These are phyloP conservation scores for Fomitopsis pulvina DNA, from an alignment of 768 basidiomycete species.

Conservation along the genomic window DNA sequence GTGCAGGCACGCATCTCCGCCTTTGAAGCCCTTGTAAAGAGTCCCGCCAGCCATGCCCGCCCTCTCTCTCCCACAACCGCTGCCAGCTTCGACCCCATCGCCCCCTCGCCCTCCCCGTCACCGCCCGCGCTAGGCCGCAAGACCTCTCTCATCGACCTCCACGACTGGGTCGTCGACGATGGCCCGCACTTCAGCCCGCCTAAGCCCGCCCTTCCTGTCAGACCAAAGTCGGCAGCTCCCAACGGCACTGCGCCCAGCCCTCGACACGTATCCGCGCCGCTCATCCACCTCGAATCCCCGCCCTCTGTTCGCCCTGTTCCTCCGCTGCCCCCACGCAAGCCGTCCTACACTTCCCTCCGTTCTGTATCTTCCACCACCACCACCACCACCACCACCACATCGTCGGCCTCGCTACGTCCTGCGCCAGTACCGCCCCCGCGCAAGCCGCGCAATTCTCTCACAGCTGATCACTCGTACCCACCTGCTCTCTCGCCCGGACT, in stretches of 20 bases:
- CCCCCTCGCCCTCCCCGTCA: conserved; percentile 22
- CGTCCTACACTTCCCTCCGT: conserved; percentile 44
- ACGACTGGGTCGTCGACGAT: conserved; percentile 69
- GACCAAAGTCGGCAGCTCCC: not conserved
- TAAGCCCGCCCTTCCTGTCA: conserved; percentile 9
- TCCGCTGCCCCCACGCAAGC: conserved; percentile 62
- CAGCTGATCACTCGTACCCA: conserved; percentile 57
- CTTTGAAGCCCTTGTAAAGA: conserved; percentile 46
- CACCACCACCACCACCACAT: conserved; percentile 27
- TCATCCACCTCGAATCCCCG: conserved; percentile 49
- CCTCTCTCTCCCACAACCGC: conserved; percentile 44
- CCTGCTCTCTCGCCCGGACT: conserved; percentile 31
- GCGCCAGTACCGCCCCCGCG: conserved; percentile 10
- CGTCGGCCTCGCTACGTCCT: conserved; percentile 15
- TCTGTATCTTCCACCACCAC: conserved; percentile 31
- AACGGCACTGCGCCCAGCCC: conserved; percentile 5
- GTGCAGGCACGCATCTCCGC: conserved; percentile 56
- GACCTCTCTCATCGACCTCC: conserved; percentile 62
- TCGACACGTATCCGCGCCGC: conserved; percentile 29
- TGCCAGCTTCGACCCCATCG: conserved; percentile 34
- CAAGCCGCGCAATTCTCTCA: conserved; percentile 38
- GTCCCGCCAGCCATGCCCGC: conserved; percentile 13
- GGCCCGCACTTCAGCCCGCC: conserved; percentile 27
- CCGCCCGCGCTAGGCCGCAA: conserved; percentile 27
- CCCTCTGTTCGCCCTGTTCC: conserved; percentile 35